A percentile compares a stretch with the other conserved stretches of the same genome.
Conservation (phyloP, 1,139 yeast genomes). For the Kodamaea sp. region DNA sequence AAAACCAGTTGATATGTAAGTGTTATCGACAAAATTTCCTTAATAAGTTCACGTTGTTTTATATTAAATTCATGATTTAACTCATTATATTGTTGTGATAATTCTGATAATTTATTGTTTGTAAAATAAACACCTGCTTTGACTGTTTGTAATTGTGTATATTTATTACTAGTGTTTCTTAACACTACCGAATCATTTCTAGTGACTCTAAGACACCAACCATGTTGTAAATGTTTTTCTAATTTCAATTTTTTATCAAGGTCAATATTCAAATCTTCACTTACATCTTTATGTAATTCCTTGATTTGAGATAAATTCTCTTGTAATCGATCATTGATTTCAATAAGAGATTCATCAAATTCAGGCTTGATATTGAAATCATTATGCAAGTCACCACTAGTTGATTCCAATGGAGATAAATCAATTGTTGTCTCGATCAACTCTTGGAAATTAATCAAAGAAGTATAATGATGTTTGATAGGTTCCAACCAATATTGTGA, state of each 20-base stretch:
- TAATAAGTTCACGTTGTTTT: conserved; percentile 74
- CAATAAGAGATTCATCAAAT: conserved; percentile 72
- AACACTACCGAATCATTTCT: conserved; percentile 82
- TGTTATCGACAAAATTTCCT: conserved; percentile 76
- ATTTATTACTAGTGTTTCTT: conserved; percentile 56
- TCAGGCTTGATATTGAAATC: conserved; percentile 87
- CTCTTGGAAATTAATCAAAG: conserved; percentile 70
- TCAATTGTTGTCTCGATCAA: conserved; percentile 92
- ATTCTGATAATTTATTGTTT: conserved; percentile 56
- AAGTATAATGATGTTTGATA: conserved; percentile 43
- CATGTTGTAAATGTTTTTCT: conserved; percentile 81
- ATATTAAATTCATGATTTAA: conserved; percentile 64
- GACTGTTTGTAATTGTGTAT: conserved; percentile 80
- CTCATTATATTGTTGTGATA: conserved; percentile 56
- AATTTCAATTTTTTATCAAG: conserved; percentile 82
- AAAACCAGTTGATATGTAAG: conserved; percentile 78
- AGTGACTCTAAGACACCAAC: conserved; percentile 92
- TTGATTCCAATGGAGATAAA: conserved; percentile 66
- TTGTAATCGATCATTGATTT: conserved; percentile 56
- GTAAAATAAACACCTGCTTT: conserved; percentile 94
- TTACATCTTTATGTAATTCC: conserved; percentile 58
- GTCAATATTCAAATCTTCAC: conserved; percentile 76
- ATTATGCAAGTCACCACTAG: conserved; percentile 41
- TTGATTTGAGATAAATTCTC: conserved; percentile 53
- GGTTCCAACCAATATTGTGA: conserved; percentile 55